Evolutionary conservation across 1,139 yeast species (phyloP).

Genomic region (Blastobotrys illinoisensis): DNA sequence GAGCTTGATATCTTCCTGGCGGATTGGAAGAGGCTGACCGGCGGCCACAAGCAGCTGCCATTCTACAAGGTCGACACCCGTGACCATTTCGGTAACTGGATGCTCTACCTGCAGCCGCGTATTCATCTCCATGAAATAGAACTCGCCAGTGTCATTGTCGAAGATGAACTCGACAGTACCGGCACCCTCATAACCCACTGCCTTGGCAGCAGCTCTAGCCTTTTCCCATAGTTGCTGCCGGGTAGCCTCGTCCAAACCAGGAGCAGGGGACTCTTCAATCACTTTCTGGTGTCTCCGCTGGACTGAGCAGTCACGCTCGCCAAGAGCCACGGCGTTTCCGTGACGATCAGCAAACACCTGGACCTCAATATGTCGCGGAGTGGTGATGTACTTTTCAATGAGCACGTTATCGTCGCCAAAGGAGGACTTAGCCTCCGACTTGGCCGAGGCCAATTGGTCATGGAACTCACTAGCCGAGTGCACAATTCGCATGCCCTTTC

Average conservation of each 20-base stretch:
- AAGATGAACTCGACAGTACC: conserved; percentile 62
- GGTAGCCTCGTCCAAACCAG: conserved; percentile 46
- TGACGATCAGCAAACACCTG: conserved; percentile 43
- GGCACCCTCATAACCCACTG: conserved; percentile 54
- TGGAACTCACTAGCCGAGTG: conserved; percentile 34
- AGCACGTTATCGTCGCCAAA: conserved; percentile 42
- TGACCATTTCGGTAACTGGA: conserved; percentile 72
- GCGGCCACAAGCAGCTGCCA: conserved; percentile 94
- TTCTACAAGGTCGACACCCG: conserved; percentile 88
- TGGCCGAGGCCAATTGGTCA: conserved; percentile 36
- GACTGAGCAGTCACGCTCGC: conserved; percentile 46
- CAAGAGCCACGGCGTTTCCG: conserved; percentile 42
- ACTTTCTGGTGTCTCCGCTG: conserved; percentile 48
- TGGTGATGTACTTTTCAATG: conserved; percentile 41
- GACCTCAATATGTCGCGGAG: conserved; percentile 45
- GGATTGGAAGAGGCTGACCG: conserved; percentile 43
- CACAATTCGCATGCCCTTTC: conserved; percentile 46
- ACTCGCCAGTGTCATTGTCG: conserved; percentile 51
- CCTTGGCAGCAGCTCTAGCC: conserved; percentile 51
- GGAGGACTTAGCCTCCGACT: conserved; percentile 40
- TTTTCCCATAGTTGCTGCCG: conserved; percentile 53
- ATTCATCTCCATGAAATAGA: conserved; percentile 58
- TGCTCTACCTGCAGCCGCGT: conserved; percentile 62
- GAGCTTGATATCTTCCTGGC: conserved; percentile 29
- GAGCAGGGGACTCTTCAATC: conserved; percentile 49